Conservation (phyloP, 441 rosid genomes). For the Brassica balearica region DNA sequence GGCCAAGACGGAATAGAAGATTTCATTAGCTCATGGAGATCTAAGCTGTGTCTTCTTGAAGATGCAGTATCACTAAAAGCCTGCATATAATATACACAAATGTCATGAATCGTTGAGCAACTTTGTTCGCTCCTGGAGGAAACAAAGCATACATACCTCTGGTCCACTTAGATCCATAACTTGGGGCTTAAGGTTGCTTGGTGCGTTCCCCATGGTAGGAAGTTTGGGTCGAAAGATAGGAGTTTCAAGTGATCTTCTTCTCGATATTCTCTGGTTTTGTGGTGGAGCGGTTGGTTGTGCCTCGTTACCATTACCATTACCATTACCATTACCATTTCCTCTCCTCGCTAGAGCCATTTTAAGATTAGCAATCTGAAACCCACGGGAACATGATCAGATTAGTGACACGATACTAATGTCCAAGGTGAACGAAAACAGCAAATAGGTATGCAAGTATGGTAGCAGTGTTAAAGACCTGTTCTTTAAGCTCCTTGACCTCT, state of each 20-base stretch:
- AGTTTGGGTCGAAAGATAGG: background rate
- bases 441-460: background rate
- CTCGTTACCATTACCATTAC: background rate
- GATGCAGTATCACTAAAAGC: conserved; percentile 8
- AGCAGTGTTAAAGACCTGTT: background rate
- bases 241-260: conserved; percentile 12
- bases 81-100: background rate
- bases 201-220: conserved; percentile 7
- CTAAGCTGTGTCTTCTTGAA: conserved; percentile 17
- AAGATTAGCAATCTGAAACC: conserved; percentile 9
- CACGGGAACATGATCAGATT: background rate
- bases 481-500: conserved; percentile 8
- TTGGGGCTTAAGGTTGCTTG: conserved; percentile 9
- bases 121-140: background rate
- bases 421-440: background rate
- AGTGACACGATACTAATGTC: background rate
- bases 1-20: conserved; percentile 1
- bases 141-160: conserved; percentile 2
- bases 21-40: conserved; percentile 10
- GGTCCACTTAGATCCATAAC: conserved; percentile 12
- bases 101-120: background rate
- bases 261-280: conserved; percentile 11
- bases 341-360: conserved; percentile 11
- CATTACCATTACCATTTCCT: background rate
- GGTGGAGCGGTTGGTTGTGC: conserved; percentile 2